A percentile compares a stretch with the other conserved stretches of the same genome.
Conservation (phyloP, 2,329 filamentous ascomycete species). For the Scopulariopsis brevicaulis region DNA sequence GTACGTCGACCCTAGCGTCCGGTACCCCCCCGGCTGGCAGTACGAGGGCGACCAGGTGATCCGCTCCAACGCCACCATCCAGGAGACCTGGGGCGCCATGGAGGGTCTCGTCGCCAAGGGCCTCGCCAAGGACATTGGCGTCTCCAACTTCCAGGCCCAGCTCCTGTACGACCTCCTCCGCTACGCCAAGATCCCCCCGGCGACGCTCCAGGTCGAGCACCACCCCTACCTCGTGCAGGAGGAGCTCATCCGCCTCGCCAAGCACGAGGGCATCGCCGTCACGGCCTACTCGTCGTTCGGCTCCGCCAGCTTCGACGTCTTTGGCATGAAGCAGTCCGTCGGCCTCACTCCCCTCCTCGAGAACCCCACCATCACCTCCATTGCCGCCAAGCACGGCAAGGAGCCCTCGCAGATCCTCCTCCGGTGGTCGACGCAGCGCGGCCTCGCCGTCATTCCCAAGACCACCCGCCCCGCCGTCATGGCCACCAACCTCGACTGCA, state of each 20-base stretch:
- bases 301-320: slow-evolving; percentile 66
- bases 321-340: slow-evolving; percentile 55
- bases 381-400: slow-evolving; percentile 61
- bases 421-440: slow-evolving; percentile 77
- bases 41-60: slow-evolving; percentile 53
- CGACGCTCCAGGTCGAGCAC: slow-evolving; percentile 79
- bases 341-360: slow-evolving; percentile 60
- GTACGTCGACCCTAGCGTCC: slow-evolving; percentile 68
- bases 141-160: slow-evolving; percentile 74
- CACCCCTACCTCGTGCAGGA: slow-evolving; percentile 78
- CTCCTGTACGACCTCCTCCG: slow-evolving; percentile 70
- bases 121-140: slow-evolving; percentile 62
- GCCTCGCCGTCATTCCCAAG: slow-evolving; percentile 75
- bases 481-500: slow-evolving; percentile 56
- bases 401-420: slow-evolving; percentile 72
- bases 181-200: slow-evolving; percentile 63
- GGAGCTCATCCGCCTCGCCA: slow-evolving; percentile 57
- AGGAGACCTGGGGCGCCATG: slow-evolving; percentile 76
- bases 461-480: slow-evolving; percentile 43
- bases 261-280: slow-evolving; percentile 58
- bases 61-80: slow-evolving; percentile 57
- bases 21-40: slow-evolving; percentile 72
- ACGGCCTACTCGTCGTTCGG: slow-evolving; percentile 83
- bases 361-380: slow-evolving; percentile 48
- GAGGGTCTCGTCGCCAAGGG: slow-evolving; percentile 60